Base-by-base conservation (phyloP, 208 protist genomes). In the Trypanosoma congolense region DNA sequence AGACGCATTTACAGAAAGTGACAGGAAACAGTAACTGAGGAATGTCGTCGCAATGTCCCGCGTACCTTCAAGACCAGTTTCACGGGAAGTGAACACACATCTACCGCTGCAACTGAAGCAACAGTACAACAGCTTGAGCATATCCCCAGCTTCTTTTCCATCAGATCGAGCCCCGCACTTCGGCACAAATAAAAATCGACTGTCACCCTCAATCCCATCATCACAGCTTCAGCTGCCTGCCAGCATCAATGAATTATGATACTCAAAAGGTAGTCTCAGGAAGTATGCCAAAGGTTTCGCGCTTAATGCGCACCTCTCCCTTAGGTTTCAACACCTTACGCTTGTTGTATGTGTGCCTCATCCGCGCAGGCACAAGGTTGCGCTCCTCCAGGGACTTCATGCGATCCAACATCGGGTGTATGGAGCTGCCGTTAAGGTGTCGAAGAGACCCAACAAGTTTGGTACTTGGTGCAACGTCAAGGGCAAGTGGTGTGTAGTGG, bases 311-410 rank as follows among this genome's bases (percentile, higher is more conserved):
- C 44, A 94, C 70, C 73, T 91, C 75, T 14, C 82, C 83, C 77
- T 90, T 92, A 19, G 87, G 83, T 60, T 92, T 94, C 49, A 94
- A 73, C 18, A 90, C 71, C 76, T 85, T 89, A 36, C 81, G 72
- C 65, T 92, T 91, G 70, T 94, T 91, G 71, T 85, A 94, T 41
- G 61, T 80, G 56, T 92, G 87, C 25, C 77, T 78, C 87, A 91
- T 90, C 48, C 87, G 80, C 1, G 87, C 83, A 0, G 83, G 87
- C 30, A 94, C 69, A 29, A 94, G 67, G 61, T 94, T 94, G 58
- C 87, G 83, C 69, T 94, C 87, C 73, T 94, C 87, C 12, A 94
- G 58, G 9, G 87, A 94, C 65, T 94, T 94, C 79, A 94, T 91
- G 38, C 87, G 77, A 10, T 94, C 87, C 47, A 87, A 49, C 3